These are phyloP conservation scores for Trichoderma cornu-damae DNA, from an alignment of 2,329 filamentous ascomycete genomes.

Conservation along the genomic window DNA sequence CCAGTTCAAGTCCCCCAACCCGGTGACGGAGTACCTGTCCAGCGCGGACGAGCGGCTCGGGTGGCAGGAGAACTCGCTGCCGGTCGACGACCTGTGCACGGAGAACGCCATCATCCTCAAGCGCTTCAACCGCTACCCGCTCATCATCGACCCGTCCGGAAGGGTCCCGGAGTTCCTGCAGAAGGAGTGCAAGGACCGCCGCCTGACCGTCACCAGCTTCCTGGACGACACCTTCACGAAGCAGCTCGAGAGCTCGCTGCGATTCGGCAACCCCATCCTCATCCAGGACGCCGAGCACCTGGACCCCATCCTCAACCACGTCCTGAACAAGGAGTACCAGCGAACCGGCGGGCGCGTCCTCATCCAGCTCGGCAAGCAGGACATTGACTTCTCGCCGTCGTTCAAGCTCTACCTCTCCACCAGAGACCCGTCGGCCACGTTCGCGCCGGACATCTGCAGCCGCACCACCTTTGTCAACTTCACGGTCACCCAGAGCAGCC, in stretches of 20 bases:
- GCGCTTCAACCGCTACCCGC: slow-evolving; percentile 95
- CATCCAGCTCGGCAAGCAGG: slow-evolving; percentile 96
- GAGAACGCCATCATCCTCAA: slow-evolving; percentile 97
- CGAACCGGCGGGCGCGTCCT: slow-evolving; percentile 96
- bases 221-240: slow-evolving; percentile 97
- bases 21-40: slow-evolving; percentile 92
- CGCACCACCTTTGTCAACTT: slow-evolving; percentile 99
- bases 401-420: slow-evolving; percentile 96
- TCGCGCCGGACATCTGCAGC: slow-evolving; percentile 95
- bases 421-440: slow-evolving; percentile 89
- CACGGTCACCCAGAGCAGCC: slow-evolving; percentile 95
- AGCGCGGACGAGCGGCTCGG: slow-evolving; percentile 90
- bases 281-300: slow-evolving; percentile 98
- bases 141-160: slow-evolving; percentile 97
- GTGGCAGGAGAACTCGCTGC: slow-evolving; percentile 91
- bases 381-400: slow-evolving; percentile 96
- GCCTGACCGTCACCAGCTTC: slow-evolving; percentile 95
- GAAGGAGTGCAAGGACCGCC: slow-evolving; percentile 87
- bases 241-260: slow-evolving; percentile 90
- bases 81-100: slow-evolving; percentile 95
- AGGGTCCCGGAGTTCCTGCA: slow-evolving; percentile 92
- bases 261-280: slow-evolving; percentile 96
- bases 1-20: slow-evolving; percentile 87
- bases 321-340: slow-evolving; percentile 99
- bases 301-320: slow-evolving; percentile 95